Percentiles rank a stretch among this genome's conserved stretches.
phyloP scores from a whole-genome alignment of 257 asterid species.

The Apocynum venetum region DNA sequence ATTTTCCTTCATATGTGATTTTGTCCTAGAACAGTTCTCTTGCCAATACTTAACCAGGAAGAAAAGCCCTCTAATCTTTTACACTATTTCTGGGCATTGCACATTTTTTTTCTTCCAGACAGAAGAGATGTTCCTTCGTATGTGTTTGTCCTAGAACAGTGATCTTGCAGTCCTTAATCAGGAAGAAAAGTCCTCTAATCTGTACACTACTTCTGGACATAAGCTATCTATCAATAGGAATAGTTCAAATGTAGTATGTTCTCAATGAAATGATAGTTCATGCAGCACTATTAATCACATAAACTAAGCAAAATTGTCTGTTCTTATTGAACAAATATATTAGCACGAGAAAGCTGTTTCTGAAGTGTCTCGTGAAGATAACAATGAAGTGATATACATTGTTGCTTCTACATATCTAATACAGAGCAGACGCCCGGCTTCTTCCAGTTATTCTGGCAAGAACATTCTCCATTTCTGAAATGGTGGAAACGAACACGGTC shows the following conservation, averaged over 20 bases:
- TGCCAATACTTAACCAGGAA: background rate
- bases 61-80: background rate
- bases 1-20: background rate
- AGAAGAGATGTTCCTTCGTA: too few species aligned
- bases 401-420: background rate
- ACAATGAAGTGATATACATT: background rate
- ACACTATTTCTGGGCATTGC: too few species aligned
- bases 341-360: background rate
- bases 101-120: too few species aligned
- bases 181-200: too few species aligned
- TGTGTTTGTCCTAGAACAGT: too few species aligned
- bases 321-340: background rate
- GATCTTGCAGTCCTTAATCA: too few species aligned
- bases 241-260: background rate
- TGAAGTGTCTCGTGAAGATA: background rate
- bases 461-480: slow-evolving; percentile 29
- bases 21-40: background rate
- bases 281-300: background rate
- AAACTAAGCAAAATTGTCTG: background rate
- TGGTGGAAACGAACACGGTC: slow-evolving; percentile 28
- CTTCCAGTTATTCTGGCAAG: slow-evolving; percentile 29
- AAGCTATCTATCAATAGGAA: background rate
- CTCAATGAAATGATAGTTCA: background rate
- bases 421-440: background rate
- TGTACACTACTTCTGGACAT: background rate